Base-by-base conservation (phyloP, 2,329 filamentous ascomycete genomes). In the Xylaria sp. region DNA sequence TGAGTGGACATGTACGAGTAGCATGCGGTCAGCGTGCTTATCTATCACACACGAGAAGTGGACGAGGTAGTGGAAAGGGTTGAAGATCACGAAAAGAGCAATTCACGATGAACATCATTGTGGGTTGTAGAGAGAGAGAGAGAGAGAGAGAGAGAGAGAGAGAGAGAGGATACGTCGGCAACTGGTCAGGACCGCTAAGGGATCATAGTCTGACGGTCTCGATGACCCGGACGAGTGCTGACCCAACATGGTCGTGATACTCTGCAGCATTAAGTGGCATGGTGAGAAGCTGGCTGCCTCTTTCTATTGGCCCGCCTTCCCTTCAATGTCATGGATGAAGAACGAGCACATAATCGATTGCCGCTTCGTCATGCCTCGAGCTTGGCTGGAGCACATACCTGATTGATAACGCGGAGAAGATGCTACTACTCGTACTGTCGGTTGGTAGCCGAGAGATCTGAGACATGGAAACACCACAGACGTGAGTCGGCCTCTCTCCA, bases 361-460 rank as follows among this genome's bases (percentile, higher is more conserved):
- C 18, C 16, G 47, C 18, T 30, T 49, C 47, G 47, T 30, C 47
- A 49, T 49, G 47, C 16, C 47, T 49, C 10, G 18, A 23, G 8
- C 47, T 49, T 30, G 47, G 18, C 47, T 49, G 47, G 47, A 49
- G 47, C 11, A 52, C 37, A 11, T 34, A 23, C 18, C 19, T 16
- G 39, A 10, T 47, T 55, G 23, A 19, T n/a, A 49, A 30, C 42
- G 59, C 52, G 49, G 51, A 58, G 52, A 59, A 54, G 55, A 55
- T 64, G 37, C 48, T 51, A 50, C 16, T 16, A 16, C 16, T 16
- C 16, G 16, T 16, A 16, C 56, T 52, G 57, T 54, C 34, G 57
- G 57, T 58, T 18, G 59, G 55, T 53, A 64, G 42, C 62, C 60
- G 60, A 60, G 62, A 39, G 53, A 60, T 60, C 58, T 60, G 18